A percentile compares a stretch with the other conserved stretches of the same genome.
phyloP scores from a whole-genome alignment of 2,329 filamentous ascomycete genomes.

The Trichoderma pleuroti region DNA sequence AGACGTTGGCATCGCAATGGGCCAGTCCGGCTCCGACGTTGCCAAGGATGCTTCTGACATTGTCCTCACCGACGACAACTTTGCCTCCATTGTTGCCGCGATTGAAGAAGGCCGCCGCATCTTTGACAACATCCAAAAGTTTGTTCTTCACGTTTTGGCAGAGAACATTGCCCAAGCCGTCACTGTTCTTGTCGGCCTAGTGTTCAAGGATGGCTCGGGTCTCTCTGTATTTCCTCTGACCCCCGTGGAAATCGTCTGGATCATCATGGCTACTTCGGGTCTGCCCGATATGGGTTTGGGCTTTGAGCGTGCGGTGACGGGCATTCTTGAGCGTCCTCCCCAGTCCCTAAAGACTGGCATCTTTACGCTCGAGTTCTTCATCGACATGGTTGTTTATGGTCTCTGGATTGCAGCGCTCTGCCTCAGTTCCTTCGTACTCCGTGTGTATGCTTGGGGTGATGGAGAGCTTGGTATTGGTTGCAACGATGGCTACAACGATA shows the following conservation, averaged over 20 bases:
- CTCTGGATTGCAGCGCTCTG: background rate
- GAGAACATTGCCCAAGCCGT: slow-evolving; percentile 68
- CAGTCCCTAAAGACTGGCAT: background rate
- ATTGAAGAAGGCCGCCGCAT: slow-evolving; percentile 69
- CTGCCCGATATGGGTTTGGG: background rate
- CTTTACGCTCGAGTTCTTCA: background rate
- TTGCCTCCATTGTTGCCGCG: slow-evolving; percentile 66
- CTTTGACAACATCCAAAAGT: slow-evolving; percentile 73
- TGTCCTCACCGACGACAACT: slow-evolving; percentile 70
- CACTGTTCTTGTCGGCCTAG: background rate
- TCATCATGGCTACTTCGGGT: background rate
- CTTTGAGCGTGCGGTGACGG: background rate
- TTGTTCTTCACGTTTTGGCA: slow-evolving; percentile 63
- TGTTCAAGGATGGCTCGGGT: background rate
- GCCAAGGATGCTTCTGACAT: slow-evolving; percentile 67
- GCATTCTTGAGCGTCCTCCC: background rate
- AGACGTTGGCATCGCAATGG: background rate
- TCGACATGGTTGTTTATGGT: background rate
- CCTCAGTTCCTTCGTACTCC: background rate
- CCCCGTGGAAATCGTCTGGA: background rate
- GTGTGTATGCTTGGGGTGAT: background rate
- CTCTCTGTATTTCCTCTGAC: background rate
- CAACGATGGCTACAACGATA: background rate
- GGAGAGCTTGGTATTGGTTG: background rate
- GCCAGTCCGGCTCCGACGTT: slow-evolving; percentile 68